Evolutionary conservation across 164 flowering plant genomes (phyloP), one percentile per base, ranked within the genome.

Genomic region (Kingdonia uniflora): DNA sequence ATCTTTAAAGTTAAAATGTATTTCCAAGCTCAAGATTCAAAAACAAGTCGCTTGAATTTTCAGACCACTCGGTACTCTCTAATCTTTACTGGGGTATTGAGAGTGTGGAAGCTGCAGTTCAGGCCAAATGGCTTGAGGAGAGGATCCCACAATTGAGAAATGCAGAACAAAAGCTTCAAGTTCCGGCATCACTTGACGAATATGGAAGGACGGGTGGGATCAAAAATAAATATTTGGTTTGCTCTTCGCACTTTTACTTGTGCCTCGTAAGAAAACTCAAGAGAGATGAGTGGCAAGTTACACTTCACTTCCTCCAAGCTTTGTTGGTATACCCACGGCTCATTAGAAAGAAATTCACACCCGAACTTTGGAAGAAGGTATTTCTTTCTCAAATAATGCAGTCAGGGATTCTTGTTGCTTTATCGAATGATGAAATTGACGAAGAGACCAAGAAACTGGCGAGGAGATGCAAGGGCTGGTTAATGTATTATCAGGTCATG

Each of bases 51-150:
- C 74, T 80, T 38, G 88, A 86, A 51, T 80, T 81, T 65, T 71
- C 84, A 0, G 83, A 83, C 39, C 86, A 78, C 6, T 64, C 77
- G 0, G 69, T 81, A 1, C 33, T 83, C 1, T 81, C 90, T 1
- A 86, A 86, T 68, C 79, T 86, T 33, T 83, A 75, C 70, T 80
- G 88, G 84, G 90, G 90, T 8, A 68, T 86, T 5, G 76, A 72
- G 55, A 68, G 58, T 37, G 55, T 79, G 19, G 95, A 81, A 57
- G 60, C 63, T 13, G 84, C 88, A 40, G 51, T 74, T 21, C 59
- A 52, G 56, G 59, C 74, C 14, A 48, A 65, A 44, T 24, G 54
- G n/a, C 49, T 26, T 2, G 82, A 72, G 19, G 77, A 72, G 48
- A 75, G 41, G 51, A 14, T 58, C 8, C 35, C 46, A 17, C 44